Conservation (phyloP, 1,284 basidiomycete species). For the Neonothopanus nambi region DNA sequence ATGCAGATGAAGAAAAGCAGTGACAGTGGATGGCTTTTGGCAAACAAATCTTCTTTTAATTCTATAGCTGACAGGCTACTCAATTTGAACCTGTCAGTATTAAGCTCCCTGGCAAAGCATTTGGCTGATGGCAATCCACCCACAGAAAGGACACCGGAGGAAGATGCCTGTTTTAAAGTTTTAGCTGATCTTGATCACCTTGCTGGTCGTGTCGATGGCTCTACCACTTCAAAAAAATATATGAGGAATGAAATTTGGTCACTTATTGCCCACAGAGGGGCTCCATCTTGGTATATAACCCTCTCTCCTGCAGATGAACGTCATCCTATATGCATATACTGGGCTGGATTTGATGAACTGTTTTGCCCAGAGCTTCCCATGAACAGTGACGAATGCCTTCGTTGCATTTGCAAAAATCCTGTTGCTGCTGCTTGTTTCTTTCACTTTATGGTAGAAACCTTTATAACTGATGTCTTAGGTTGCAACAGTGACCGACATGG, state of each 20-base stretch:
- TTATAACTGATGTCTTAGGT: constrained; percentile 27
- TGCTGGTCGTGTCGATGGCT: constrained; percentile 32
- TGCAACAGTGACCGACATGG: constrained; percentile 10
- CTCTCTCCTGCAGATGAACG: constrained; percentile 23
- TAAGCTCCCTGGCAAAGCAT: constrained; percentile 24
- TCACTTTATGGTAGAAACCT: constrained; percentile 24
- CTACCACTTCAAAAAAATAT: constrained; percentile 32
- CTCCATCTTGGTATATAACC: constrained; percentile 26
- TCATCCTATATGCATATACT: constrained; percentile 28
- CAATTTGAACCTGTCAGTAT: constrained; percentile 23
- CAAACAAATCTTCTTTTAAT: constrained; percentile 26
- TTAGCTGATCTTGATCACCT: constrained; percentile 36
- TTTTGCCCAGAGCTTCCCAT: constrained; percentile 2
- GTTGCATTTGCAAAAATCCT: constrained; percentile 26
- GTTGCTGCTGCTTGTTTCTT: constrained; percentile 25
- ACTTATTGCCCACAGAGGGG: constrained; percentile 27
- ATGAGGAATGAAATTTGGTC: constrained; percentile 40
- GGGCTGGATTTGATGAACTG: constrained; percentile 23
- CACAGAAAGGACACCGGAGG: constrained; percentile 28
- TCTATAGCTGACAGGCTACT: constrained; percentile 27
- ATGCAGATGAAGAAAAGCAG: constrained; percentile 27
- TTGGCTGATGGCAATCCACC: constrained; percentile 27
- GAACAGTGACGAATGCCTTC: constrained; percentile 10
- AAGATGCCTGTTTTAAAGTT: constrained; percentile 36
- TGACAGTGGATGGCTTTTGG: constrained; percentile 30